Percentiles rank a stretch among this genome's conserved stretches.
Conservation (phyloP, 306 rosid species). For the Gillenia trifoliata region DNA sequence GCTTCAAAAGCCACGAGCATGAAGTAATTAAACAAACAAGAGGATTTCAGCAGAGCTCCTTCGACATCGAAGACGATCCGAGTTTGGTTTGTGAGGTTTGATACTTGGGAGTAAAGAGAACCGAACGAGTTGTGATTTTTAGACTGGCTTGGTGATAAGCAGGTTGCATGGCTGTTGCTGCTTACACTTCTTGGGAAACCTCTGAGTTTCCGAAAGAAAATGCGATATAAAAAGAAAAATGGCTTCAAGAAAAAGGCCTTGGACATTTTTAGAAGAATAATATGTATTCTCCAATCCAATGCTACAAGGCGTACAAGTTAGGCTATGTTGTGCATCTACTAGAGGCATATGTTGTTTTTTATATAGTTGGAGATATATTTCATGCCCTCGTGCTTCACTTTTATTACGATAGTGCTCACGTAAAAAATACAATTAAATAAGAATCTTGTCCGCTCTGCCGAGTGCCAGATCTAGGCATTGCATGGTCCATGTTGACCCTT, state of each 20-base stretch:
- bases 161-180: constrained; percentile 30
- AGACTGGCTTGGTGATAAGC: not conserved
- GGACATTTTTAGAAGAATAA: constrained; percentile 27
- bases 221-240: constrained; percentile 45
- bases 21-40: constrained; percentile 64
- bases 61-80: constrained; percentile 65
- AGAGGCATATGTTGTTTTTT: not conserved
- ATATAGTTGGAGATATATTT: not conserved
- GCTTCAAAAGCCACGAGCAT: constrained; percentile 93
- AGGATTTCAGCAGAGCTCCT: constrained; percentile 49
- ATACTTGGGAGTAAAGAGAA: constrained; percentile 31
- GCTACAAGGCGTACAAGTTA: not conserved
- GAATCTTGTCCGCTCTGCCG: not conserved
- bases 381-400: not conserved
- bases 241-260: constrained; percentile 42
- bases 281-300: not conserved
- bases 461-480: not conserved
- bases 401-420: not conserved
- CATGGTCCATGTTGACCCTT: not conserved
- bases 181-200: constrained; percentile 31
- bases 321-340: not conserved
- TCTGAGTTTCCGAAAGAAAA: constrained; percentile 41
- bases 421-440: not conserved
- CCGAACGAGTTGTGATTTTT: constrained; percentile 29
- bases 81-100: constrained; percentile 38